These are phyloP conservation scores for Chionographis japonica DNA, from an alignment of 106 monocot species.

Conservation along the genomic window DNA sequence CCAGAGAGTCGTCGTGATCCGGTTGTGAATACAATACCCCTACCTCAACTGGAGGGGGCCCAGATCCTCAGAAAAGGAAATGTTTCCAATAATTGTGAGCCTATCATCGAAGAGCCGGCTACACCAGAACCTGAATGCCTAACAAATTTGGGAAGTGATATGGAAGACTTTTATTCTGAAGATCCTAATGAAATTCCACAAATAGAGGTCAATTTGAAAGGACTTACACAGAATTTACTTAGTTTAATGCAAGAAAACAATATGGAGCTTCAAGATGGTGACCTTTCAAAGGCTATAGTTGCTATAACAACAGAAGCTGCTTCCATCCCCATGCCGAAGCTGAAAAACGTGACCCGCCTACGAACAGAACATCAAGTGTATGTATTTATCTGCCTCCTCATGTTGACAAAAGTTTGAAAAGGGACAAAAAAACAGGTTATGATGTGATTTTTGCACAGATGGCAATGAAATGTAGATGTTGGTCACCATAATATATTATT, in stretches of 20 bases:
- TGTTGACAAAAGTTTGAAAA: too few species aligned
- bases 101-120: constrained; percentile 37
- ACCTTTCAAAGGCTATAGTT: constrained; percentile 34
- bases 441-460: too few species aligned
- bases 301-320: constrained; percentile 28
- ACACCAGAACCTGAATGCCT: constrained; percentile 32
- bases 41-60: constrained; percentile 20
- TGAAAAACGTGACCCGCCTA: constrained; percentile 37
- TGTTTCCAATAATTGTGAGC: constrained; percentile 19
- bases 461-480: too few species aligned
- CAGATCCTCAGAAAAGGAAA: neutral
- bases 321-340: constrained; percentile 37
- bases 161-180: constrained; percentile 35
- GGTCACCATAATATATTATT: too few species aligned
- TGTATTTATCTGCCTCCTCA: neutral
- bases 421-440: too few species aligned
- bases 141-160: constrained; percentile 20
- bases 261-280: constrained; percentile 16
- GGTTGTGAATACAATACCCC: neutral
- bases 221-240: constrained; percentile 30
- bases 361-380: constrained; percentile 50
- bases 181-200: constrained; percentile 41
- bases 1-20: neutral
- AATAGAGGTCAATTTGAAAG: constrained; percentile 29
- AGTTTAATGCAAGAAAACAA: constrained; percentile 20